Conservation (phyloP, 306 rosid species). For the Potentilla sterilis region DNA sequence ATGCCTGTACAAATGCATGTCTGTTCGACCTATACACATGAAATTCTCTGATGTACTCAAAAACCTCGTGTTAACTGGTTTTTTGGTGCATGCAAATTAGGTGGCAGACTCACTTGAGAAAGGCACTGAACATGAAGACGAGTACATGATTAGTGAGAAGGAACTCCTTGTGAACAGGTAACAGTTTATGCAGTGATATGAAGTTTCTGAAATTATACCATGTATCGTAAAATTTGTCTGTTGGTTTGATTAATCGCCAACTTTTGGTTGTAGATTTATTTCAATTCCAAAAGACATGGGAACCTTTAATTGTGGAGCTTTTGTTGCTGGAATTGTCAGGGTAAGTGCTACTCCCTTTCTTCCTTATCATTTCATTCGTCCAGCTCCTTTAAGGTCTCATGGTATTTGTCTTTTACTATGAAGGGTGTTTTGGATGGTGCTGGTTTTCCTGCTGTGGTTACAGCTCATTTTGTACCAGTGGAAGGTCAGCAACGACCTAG, state of each 20-base stretch:
- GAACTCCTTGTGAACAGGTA: constrained; percentile 98
- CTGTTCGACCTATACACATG: not conserved
- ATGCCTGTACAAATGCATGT: not conserved
- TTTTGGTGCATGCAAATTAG: constrained; percentile 38
- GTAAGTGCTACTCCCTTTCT: constrained; percentile 41
- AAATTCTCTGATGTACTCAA: not conserved
- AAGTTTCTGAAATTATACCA: not conserved
- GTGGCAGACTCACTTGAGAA: constrained; percentile 98
- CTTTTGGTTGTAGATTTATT: constrained; percentile 63
- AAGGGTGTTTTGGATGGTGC: constrained; percentile 92
- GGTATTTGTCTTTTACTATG: constrained; percentile 30
- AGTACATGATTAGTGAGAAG: constrained; percentile 97
- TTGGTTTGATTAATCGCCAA: constrained; percentile 5
- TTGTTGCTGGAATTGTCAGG: constrained; percentile 97
- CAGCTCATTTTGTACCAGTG: constrained; percentile 98
- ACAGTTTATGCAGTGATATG: constrained; percentile 3
- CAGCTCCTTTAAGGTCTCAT: constrained; percentile 27
- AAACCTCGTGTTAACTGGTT: constrained; percentile 26
- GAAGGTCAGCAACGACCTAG: constrained; percentile 97
- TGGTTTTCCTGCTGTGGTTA: constrained; percentile 97
- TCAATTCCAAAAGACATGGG: constrained; percentile 99
- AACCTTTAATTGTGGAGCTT: constrained; percentile 94
- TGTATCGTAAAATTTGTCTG: constrained; percentile 5
- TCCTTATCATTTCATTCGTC: constrained; percentile 8
- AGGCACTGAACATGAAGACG: constrained; percentile 99